phyloP scores from a whole-genome alignment of 345 rosid species.

The Fremontodendron californicum region DNA sequence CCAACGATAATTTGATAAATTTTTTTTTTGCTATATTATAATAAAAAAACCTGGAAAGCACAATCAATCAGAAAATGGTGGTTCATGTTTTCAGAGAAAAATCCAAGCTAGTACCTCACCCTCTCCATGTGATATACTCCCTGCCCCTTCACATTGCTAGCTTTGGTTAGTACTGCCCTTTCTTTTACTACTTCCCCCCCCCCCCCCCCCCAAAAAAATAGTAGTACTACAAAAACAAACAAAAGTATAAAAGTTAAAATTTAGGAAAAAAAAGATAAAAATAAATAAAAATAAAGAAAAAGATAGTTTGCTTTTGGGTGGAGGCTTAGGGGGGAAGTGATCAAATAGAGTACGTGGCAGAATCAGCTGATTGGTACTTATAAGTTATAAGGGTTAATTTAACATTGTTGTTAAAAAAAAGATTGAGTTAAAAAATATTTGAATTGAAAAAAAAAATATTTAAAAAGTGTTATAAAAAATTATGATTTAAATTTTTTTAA shows the following conservation, averaged over 20 bases:
- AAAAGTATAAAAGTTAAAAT: background rate
- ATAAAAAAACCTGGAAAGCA: too few species aligned
- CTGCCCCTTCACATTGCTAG: background rate
- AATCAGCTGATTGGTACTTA: background rate
- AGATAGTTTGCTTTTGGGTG: conserved; percentile 4
- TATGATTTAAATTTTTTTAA: too few species aligned
- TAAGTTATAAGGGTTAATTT: too few species aligned
- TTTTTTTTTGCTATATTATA: too few species aligned
- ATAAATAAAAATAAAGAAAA: conserved; percentile 3
- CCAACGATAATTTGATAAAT: too few species aligned
- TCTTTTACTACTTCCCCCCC: background rate
- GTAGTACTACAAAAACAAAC: background rate
- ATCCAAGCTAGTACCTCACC: background rate
- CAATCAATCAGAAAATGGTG: too few species aligned
- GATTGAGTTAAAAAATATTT: too few species aligned
- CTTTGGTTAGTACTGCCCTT: background rate
- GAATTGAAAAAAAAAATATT: too few species aligned
- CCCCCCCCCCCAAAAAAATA: background rate
- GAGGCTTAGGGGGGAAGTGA: background rate
- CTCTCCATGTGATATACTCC: background rate
- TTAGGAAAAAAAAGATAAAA: background rate
- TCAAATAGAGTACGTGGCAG: conserved; percentile 5
- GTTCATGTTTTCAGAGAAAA: background rate
- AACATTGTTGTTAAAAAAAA: too few species aligned
- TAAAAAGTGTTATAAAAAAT: too few species aligned